Evolutionary conservation across 306 rosid species (phyloP).

Genomic region (Amphicarpaea edgeworthii): DNA sequence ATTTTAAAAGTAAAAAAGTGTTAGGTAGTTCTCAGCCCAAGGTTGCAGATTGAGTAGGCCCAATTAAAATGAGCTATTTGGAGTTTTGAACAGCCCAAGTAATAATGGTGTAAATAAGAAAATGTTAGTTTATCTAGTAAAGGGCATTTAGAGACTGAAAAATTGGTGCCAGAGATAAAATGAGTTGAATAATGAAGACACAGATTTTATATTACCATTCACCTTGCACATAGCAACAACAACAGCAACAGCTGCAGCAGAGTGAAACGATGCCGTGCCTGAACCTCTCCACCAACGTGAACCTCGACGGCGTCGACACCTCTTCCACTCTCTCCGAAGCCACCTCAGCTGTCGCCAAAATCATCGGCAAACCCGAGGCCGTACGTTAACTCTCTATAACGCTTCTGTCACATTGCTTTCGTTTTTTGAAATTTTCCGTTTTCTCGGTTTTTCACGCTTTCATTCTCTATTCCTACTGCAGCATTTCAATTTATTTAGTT

Average conservation of each 20-base stretch:
- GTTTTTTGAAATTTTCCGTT: background rate
- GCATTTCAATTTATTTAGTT: background rate
- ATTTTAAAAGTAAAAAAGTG: too few species aligned
- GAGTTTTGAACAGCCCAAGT: too few species aligned
- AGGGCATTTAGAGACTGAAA: conserved; percentile 13
- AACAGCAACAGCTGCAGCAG: conserved; percentile 3
- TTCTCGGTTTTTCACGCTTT: conserved; percentile 1
- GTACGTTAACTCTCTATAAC: conserved; percentile 44
- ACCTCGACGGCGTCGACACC: conserved; percentile 72
- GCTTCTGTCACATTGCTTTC: background rate
- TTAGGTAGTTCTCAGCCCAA: too few species aligned
- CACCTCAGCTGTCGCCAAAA: conserved; percentile 70
- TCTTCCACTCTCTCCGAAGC: conserved; percentile 86
- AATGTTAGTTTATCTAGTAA: too few species aligned
- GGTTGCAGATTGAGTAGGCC: too few species aligned
- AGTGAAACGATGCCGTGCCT: conserved; percentile 78
- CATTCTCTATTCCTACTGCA: background rate
- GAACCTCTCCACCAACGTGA: conserved; percentile 78
- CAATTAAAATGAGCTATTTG: too few species aligned
- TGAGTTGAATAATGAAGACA: background rate
- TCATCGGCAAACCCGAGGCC: conserved; percentile 76
- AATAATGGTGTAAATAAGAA: too few species aligned
- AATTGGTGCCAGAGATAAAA: background rate
- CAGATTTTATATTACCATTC: background rate
- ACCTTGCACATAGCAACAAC: too few species aligned